Evolutionary conservation across 208 protist genomes (phyloP), one percentile per base, ranked within the genome.

Genomic region (Leishmania guyanensis): DNA sequence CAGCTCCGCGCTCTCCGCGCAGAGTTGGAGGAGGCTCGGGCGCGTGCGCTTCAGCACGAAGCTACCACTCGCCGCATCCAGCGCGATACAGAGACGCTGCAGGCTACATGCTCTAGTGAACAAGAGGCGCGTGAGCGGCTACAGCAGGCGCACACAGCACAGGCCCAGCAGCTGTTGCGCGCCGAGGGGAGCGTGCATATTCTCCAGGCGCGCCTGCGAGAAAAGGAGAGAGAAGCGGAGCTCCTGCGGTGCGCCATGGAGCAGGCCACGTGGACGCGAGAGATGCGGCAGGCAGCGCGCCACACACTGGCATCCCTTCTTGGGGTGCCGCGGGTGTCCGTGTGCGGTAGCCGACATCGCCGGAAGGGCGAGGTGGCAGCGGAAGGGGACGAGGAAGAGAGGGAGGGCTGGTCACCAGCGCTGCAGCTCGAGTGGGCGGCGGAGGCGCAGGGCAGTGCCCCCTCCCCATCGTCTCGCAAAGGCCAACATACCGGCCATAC

Each of bases 151-250:
- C 71, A 82, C 8, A 56, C 81, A 8, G 76, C 50, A 53, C 79
- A 84, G 48, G 51, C 84, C 12, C 78, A 72, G 48, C 81, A 84
- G 69, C 74, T 86, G n/a, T 66, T 68, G 39, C 81, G 80, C 17
- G 62, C 85, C 17, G 86, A 93, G 77, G 66, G 83, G 22, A 66
- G 78, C 5, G 62, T 83, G 17, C 72, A 80, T 39, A 46, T 85
- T 33, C 74, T 91, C 26, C 76, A 88, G 29, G 70, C 80, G 36
- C 75, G 69, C 29, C 69, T 90, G 43, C 77, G 72, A 14, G 89
- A 91, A 75, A 73, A 84, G 36, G 90, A 92, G 78, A 76, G 83
- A 22, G 90, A 94, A 83, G 83, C 83, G 53, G 92, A 95, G 85
- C 68, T 80, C 50, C 86, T 88, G 81, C 87, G 86, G 60, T 89